phyloP scores from a whole-genome alignment of 768 basidiomycete genomes.

The Tricholoma hemisulphureum region DNA sequence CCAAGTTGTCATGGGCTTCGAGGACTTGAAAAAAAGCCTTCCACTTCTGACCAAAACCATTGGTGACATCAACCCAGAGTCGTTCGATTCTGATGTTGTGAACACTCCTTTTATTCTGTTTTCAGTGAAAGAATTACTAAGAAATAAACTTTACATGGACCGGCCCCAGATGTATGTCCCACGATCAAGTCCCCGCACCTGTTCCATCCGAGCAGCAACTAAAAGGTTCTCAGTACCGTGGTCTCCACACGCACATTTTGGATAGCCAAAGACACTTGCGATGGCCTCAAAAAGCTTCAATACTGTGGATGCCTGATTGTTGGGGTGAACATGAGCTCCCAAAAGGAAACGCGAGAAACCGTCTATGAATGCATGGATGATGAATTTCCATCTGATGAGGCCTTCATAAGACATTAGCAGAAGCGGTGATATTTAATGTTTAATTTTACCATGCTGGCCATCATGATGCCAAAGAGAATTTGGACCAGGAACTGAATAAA shows the following conservation, averaged over 20 bases:
- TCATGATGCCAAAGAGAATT: slow-evolving; percentile 34
- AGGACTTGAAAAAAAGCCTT: slow-evolving; percentile 36
- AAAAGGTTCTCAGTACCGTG: slow-evolving; percentile 34
- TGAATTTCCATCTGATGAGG: slow-evolving; percentile 30
- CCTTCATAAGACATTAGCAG: slow-evolving; percentile 13
- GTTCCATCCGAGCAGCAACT: slow-evolving; percentile 31
- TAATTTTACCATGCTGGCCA: slow-evolving; percentile 30
- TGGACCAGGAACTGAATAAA: slow-evolving; percentile 24
- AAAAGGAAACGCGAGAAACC: slow-evolving; percentile 28
- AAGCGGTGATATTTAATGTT: background rate
- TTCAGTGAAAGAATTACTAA: too few species aligned
- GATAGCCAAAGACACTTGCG: slow-evolving; percentile 25
- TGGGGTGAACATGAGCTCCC: slow-evolving; percentile 35
- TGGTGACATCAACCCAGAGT: slow-evolving; percentile 38
- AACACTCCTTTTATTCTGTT: slow-evolving; percentile 28
- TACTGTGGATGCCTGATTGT: slow-evolving; percentile 41
- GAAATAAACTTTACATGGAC: too few species aligned
- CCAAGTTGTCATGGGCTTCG: slow-evolving; percentile 27
- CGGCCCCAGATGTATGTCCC: slow-evolving; percentile 40
- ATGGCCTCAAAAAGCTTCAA: slow-evolving; percentile 31
- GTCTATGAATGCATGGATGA: slow-evolving; percentile 33
- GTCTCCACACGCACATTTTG: slow-evolving; percentile 32
- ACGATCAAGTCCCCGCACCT: slow-evolving; percentile 14
- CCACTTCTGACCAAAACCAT: slow-evolving; percentile 37
- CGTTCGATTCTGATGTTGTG: slow-evolving; percentile 41